phyloP scores from a whole-genome alignment of 2,329 filamentous ascomycete genomes.

The Rhynchosporium secalis region DNA sequence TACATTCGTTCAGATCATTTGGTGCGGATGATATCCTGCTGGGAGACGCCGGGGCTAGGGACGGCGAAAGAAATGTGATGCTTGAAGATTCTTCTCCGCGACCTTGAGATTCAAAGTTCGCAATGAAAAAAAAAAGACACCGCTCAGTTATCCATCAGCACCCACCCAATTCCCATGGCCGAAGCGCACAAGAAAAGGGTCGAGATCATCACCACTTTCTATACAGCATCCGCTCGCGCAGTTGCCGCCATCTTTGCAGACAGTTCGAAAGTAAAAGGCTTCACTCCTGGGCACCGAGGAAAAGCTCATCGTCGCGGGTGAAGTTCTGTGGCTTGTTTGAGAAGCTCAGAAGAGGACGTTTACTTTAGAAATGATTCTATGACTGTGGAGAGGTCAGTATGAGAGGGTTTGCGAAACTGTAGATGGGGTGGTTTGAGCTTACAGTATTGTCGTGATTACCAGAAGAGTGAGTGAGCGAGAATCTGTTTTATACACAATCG shows the following conservation, averaged over 20 bases:
- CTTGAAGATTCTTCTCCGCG: constrained; percentile 66
- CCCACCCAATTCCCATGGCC: constrained; percentile 78
- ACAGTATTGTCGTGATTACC: background rate
- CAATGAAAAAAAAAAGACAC: constrained; percentile 58
- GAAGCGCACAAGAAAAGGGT: constrained; percentile 51
- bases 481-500: too few relatives aligned
- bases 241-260: constrained; percentile 61
- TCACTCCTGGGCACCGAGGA: constrained; percentile 91
- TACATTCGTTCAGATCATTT: too few relatives aligned
- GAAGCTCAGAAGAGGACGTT: constrained; percentile 89
- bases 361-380: constrained; percentile 98
- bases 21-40: too few relatives aligned
- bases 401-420: background rate
- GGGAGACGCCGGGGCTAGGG: constrained; percentile 74
- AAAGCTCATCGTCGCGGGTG: constrained; percentile 89
- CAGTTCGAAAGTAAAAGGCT: constrained; percentile 62
- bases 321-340: constrained; percentile 85
- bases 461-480: background rate
- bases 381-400: constrained; percentile 9
- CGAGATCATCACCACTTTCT: constrained; percentile 96
- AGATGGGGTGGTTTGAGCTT: background rate
- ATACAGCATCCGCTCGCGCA: constrained; percentile 54
- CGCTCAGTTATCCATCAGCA: constrained; percentile 90
- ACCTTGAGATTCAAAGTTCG: constrained; percentile 48
- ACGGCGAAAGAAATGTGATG: constrained; percentile 89